These are phyloP conservation scores for Alternaria postmessia DNA, from an alignment of 2,329 filamentous ascomycete species.

Conservation along the genomic window DNA sequence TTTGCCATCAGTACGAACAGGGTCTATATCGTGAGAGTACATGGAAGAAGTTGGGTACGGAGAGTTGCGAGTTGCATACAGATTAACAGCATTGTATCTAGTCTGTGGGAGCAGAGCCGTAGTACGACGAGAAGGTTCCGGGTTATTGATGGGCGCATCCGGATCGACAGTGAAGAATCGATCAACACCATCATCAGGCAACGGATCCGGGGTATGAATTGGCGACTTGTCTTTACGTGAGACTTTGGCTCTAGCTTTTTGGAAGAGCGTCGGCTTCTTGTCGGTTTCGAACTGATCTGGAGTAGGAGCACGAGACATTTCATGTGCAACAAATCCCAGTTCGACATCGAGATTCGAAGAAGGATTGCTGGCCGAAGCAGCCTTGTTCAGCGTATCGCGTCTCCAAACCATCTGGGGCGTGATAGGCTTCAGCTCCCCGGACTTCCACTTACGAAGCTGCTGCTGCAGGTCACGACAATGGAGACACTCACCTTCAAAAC, in stretches of 20 bases:
- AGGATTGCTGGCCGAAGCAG: background rate
- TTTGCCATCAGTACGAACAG: background rate
- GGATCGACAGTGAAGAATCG: constrained; percentile 12
- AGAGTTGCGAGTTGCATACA: background rate
- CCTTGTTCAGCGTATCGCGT: constrained; percentile 5
- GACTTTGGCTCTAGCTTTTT: constrained; percentile 3
- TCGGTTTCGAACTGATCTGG: background rate
- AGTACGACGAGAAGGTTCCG: background rate
- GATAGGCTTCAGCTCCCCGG: constrained; percentile 17
- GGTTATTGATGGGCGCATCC: background rate
- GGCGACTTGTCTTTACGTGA: background rate
- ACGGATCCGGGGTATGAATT: background rate
- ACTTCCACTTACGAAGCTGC: constrained; percentile 18
- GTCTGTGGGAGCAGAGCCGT: background rate
- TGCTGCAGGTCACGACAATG: constrained; percentile 7
- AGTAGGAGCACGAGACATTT: background rate
- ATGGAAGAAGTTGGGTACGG: background rate
- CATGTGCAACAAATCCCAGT: background rate
- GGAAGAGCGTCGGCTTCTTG: constrained; percentile 8
- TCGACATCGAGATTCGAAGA: constrained; percentile 8
- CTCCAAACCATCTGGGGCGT: constrained; percentile 14
- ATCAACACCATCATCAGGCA: background rate
- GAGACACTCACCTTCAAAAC: constrained; percentile 15
- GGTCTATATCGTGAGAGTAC: background rate
- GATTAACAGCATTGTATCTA: background rate